Conservation (phyloP, 139 green algal genomes). For the Penium margaritaceum region DNA sequence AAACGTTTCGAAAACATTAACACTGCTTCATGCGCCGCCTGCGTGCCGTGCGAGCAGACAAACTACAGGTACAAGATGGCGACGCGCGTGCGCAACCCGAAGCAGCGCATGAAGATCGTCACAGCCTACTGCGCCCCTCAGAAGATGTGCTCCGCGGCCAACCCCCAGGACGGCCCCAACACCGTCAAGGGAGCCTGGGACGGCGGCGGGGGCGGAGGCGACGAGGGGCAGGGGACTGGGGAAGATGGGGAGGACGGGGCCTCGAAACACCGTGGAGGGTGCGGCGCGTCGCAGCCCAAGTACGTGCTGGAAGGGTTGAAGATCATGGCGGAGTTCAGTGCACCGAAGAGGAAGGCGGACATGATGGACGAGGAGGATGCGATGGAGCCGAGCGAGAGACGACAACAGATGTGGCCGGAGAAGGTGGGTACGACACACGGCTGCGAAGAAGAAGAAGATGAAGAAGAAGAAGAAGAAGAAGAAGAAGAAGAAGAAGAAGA, state of each 20-base stretch:
- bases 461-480: not conserved
- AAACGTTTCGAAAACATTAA: too few relatives aligned
- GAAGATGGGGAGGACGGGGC: constrained; percentile 24
- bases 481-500: not conserved
- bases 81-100: constrained; percentile 60
- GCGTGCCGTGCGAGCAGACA: constrained; percentile 12
- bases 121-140: constrained; percentile 40
- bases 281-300: constrained; percentile 71
- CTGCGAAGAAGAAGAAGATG: not conserved
- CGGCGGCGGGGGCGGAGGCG: not conserved
- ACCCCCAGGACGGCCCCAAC: not conserved
- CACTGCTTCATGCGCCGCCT: too few relatives aligned
- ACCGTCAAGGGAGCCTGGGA: not conserved
- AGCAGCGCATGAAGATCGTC: constrained; percentile 51
- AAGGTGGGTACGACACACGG: constrained; percentile 25
- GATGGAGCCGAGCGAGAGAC: constrained; percentile 44
- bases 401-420: constrained; percentile 75
- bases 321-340: constrained; percentile 82
- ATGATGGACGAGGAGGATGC: constrained; percentile 47
- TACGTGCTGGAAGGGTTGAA: constrained; percentile 79
- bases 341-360: constrained; percentile 60
- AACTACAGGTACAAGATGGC: constrained; percentile 60
- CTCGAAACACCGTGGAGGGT: constrained; percentile 37
- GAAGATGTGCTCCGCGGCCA: not conserved
- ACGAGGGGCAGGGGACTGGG: not conserved